Evolutionary conservation across 192 early-diverging fungal genomes (phyloP).

Genomic region (Coemansia sp.): DNA sequence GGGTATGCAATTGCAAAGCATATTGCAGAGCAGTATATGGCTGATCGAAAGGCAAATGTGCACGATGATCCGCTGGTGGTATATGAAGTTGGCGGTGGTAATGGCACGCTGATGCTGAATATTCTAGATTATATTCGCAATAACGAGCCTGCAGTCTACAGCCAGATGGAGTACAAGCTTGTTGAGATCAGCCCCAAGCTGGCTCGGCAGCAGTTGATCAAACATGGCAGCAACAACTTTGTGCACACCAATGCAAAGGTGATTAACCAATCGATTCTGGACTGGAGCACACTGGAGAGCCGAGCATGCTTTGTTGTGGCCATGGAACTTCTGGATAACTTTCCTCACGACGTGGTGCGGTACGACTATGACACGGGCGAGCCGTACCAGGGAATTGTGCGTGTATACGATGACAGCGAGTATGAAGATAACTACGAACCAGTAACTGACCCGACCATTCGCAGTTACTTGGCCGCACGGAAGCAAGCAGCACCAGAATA

Average conservation of each 20-base stretch:
- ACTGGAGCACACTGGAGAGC: conserved; percentile 72
- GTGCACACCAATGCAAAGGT: conserved; percentile 68
- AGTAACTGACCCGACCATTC: conserved; percentile 74
- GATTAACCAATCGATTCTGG: conserved; percentile 90
- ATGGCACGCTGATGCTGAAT: conserved; percentile 93
- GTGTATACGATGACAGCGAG: conserved; percentile 78
- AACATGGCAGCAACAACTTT: conserved; percentile 35
- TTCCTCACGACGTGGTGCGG: conserved; percentile 92
- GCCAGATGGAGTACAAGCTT: conserved; percentile 77
- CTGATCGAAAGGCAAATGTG: conserved; percentile 22
- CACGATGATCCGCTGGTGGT: conserved; percentile 72
- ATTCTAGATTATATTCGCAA: conserved; percentile 85
- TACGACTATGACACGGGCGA: conserved; percentile 73
- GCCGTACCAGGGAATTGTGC: conserved; percentile 80
- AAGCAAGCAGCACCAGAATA: conserved; percentile 38
- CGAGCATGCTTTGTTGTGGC: conserved; percentile 89
- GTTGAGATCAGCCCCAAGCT: conserved; percentile 91
- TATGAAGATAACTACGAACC: conserved; percentile 84
- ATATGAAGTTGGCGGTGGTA: conserved; percentile 96
- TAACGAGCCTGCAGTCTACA: conserved; percentile 76
- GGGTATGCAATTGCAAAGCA: conserved; percentile 90
- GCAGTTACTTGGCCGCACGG: conserved; percentile 62
- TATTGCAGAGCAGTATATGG: conserved; percentile 75
- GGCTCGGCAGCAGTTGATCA: conserved; percentile 64
- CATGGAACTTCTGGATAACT: conserved; percentile 98